Base-by-base conservation (phyloP, 2,329 filamentous ascomycete species). In the Rhexocercosporidium sp. region DNA sequence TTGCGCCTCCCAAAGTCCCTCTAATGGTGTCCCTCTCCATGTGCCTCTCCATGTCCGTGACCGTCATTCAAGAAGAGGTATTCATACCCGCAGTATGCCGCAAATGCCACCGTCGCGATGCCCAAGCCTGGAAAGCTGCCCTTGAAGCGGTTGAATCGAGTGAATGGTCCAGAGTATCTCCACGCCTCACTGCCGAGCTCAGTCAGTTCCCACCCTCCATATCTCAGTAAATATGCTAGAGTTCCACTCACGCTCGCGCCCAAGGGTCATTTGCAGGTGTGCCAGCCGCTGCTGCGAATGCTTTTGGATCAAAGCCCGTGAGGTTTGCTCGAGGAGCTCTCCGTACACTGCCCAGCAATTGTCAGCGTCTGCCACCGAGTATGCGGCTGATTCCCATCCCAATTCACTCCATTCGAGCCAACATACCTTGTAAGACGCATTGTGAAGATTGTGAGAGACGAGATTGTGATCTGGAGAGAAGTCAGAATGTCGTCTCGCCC, bases 161-260 rank as follows among this genome's bases (percentile, higher is more conserved):
- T 91, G 85, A 97, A 98, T 64, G 88, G 90, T 71, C 95, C 96
- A 41, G 87, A 90, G 85, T 97, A 97, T 81, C 96, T 88, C 96
- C 96, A 99, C 78, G 92, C 87, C 84, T 99, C 96, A 78, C 96
- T 99, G 79, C 71, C 84, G 96, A 97, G 78, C 71, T n/a, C 44
- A 67, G 64, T 70, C 54, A 74, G 67, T 57, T 57, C 49, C 22
- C 16, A 44, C 16, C 4, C 22, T n/a, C 25, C 16, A 22, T 53
- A 29, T 46, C 25, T 49, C 25, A 46, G 39, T 22, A 18, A n/a
- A 39, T 51, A n/a, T 41, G 18, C 3, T 39, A 51, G 31, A 49
- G 6, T 16, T 18, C 14, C 59, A 87, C 87, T 79, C 71, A 91
- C 89, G 79, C 77, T 83, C 84, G 81, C 78, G 88, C 87, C 89